Base-by-base conservation (phyloP, 1,284 basidiomycete genomes). In the Rhodotorula sp. region DNA sequence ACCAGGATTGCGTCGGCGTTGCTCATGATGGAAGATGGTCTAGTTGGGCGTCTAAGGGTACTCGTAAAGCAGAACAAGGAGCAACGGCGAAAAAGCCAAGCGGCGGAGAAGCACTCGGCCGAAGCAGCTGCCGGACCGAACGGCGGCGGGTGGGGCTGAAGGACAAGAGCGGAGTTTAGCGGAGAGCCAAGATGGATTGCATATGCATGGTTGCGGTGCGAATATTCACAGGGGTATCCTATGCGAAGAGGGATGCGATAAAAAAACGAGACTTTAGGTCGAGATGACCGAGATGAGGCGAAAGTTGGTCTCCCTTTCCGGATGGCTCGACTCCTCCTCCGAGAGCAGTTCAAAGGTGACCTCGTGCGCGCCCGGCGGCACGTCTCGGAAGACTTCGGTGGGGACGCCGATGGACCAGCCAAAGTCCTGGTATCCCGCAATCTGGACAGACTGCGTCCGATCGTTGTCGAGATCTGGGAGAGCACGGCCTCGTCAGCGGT, bases 401-500 rank as follows among this genome's bases (percentile, higher is more conserved):
- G 75, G 75, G 0, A 77, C 73, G 34, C 75, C 75, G 57, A 77
- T 75, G n/a, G 62, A 66, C 75, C 75, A 77, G 18, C 75, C 73
- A 4, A 75, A 56, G 49, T 70, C 61, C 68, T 70, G 72, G 21
- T 55, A 72, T 7, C 73, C 73, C 34, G 66, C 47, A 49, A 75
- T 56, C n/a, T 56, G 34, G 47, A 63, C 61, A 34, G 60, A 61
- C n/a, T 55, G 52, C 15, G 64, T 23, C 2, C 48, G 60, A 49
- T 72, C 63, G 28, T 49, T 60, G 47, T 75, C 70, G 45, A 75
- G 58, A 23, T 68, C 73, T 74, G 61, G 31, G n/a, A 2, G 14
- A 4, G 34, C 10, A 19, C 8, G 19, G 15, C 16, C 7, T 8
- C 19, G 26, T 47, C 12, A 49, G 43, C 18, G 21, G 8, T 18